Conservation (phyloP, 2,329 filamentous ascomycete species). For the Bertia moriformis region DNA sequence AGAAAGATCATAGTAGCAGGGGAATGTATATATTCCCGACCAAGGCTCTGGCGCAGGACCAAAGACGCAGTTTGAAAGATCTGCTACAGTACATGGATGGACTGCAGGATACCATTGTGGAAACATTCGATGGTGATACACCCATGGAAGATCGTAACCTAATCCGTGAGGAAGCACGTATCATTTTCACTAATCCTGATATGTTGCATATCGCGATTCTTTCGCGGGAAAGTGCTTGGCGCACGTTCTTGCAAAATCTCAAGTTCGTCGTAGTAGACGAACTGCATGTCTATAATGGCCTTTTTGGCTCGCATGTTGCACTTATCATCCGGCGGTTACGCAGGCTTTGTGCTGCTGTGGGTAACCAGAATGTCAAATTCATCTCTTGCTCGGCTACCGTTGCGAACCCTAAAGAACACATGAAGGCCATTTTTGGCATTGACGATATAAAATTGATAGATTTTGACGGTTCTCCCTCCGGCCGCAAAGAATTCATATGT, state of each 20-base stretch:
- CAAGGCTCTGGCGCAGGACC: constrained; percentile 90
- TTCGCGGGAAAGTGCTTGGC: constrained; percentile 81
- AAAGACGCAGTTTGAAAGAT: constrained; percentile 74
- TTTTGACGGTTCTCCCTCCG: constrained; percentile 83
- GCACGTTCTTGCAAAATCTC: constrained; percentile 73
- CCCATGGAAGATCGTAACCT: constrained; percentile 62
- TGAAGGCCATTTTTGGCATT: constrained; percentile 85
- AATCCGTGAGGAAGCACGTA: constrained; percentile 75
- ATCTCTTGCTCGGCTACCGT: constrained; percentile 95
- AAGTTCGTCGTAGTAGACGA: constrained; percentile 74
- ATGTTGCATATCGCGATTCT: constrained; percentile 93
- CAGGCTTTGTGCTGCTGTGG: constrained; percentile 76
- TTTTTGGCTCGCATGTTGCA: constrained; percentile 86
- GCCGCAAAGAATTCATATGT: constrained; percentile 85
- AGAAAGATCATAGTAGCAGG: constrained; percentile 60
- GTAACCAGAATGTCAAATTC: constrained; percentile 74
- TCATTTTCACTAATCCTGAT: constrained; percentile 95
- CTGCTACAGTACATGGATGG: constrained; percentile 68
- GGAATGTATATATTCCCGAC: constrained; percentile 98
- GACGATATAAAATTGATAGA: constrained; percentile 70
- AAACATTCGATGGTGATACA: constrained; percentile 94
- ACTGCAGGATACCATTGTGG: constrained; percentile 62
- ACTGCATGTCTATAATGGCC: constrained; percentile 87
- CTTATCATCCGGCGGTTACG: constrained; percentile 85
- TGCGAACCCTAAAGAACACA: constrained; percentile 80